These are phyloP conservation scores for Neonothopanus nambi DNA, from an alignment of 1,284 basidiomycete species.

Conservation along the genomic window DNA sequence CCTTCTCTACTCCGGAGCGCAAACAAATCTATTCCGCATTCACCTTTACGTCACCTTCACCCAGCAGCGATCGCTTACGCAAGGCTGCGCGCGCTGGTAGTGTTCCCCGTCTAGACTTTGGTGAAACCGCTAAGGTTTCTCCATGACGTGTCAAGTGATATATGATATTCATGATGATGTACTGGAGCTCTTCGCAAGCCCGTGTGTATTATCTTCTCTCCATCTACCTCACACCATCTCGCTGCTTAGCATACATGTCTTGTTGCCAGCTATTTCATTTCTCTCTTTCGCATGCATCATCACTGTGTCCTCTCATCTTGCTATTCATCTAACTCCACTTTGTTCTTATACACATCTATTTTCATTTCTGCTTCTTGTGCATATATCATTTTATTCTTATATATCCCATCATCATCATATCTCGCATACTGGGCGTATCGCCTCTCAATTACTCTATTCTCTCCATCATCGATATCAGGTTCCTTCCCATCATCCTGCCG, in stretches of 20 bases:
- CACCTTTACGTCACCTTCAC: slow-evolving; percentile 72
- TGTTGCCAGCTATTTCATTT: slow-evolving; percentile 1
- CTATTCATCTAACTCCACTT: background rate
- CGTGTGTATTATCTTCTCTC: background rate
- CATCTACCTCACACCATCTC: slow-evolving; percentile 1
- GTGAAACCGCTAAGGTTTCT: background rate
- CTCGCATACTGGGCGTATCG: too few relatives aligned
- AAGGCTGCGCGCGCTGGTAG: slow-evolving; percentile 30
- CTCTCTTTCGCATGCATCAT: background rate
- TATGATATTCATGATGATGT: background rate
- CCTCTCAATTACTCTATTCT: too few relatives aligned
- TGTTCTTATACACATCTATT: too few relatives aligned
- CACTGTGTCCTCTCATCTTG: background rate
- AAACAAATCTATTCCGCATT: slow-evolving; percentile 70
- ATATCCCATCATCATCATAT: too few relatives aligned
- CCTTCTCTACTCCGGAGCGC: slow-evolving; percentile 70
- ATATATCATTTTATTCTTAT: too few relatives aligned
- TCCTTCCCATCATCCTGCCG: too few relatives aligned
- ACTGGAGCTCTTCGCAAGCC: background rate
- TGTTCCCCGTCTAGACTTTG: slow-evolving; percentile 22
- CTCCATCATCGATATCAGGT: too few relatives aligned
- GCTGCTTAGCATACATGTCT: slow-evolving; percentile 1
- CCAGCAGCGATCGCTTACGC: slow-evolving; percentile 50
- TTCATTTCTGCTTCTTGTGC: too few relatives aligned
- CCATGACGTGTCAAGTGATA: background rate